phyloP scores from a whole-genome alignment of 2,329 filamentous ascomycete species.

The Diaporthe ampelina region DNA sequence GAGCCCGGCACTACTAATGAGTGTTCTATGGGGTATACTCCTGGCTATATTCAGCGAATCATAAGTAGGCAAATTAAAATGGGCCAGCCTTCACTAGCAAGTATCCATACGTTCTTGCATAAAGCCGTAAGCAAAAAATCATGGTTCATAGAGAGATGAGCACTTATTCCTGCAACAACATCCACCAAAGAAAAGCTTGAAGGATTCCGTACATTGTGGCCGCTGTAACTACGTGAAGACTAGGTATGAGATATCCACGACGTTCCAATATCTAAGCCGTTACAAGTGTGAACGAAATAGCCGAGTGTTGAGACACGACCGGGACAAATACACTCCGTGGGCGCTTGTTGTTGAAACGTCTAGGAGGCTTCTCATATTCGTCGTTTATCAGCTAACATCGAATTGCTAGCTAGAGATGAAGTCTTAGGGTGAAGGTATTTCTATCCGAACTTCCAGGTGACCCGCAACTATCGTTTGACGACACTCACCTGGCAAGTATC shows the following conservation, averaged over 20 bases:
- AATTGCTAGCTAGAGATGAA: not conserved
- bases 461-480: not conserved
- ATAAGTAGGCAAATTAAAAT: not conserved
- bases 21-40: too few species aligned
- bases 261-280: too few species aligned
- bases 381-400: not conserved
- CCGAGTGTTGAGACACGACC: not conserved
- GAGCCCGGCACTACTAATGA: too few species aligned
- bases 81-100: not conserved
- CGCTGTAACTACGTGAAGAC: too few species aligned
- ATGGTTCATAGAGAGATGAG: too few species aligned
- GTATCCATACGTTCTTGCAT: too few species aligned
- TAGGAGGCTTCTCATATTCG: not conserved
- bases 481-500: not conserved
- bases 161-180: not conserved
- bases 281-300: too few species aligned
- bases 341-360: too few species aligned
- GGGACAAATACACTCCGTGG: not conserved
- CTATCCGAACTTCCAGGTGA: not conserved
- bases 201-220: not conserved
- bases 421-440: not conserved
- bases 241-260: not conserved
- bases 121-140: not conserved
- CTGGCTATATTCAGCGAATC: not conserved
- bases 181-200: not conserved